Evolutionary conservation across 2,329 filamentous ascomycete species (phyloP), one percentile per base, ranked within the genome.

Genomic region (Penicillium psychrosexuale): DNA sequence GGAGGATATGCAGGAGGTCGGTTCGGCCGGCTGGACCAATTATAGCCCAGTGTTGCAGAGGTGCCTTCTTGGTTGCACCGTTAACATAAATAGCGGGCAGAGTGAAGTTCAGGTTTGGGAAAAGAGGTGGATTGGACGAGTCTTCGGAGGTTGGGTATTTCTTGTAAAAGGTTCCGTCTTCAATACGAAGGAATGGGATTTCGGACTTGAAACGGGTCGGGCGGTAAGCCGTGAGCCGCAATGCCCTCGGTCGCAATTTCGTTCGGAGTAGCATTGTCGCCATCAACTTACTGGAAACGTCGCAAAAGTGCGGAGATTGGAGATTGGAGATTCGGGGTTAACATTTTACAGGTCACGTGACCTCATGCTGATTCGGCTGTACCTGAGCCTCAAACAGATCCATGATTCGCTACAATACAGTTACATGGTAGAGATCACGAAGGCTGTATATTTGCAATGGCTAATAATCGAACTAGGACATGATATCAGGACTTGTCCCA

Each of bases 1-100:
- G 81, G 9, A 97, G 78, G 19, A 93, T 77, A 57, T 96, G 84
- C 3, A 97, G 80, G 53, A 99, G 86, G 0, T 88, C 88, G 0
- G 91, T 95, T 70, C 93, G 90, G 0, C 89, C 89, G 1, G 86
- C 83, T 0, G 90, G 85, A 0, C 91, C 91, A 27, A 97, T 80
- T 37, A 99, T 79, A 37, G 90, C 89, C 92, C 92, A 97, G 69
- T 90, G 84, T 62, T 88, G 82, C 13, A 75, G 57, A 8, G 59
- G 44, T 4, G 61, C 71, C 5, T 69, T 17, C 3, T 57, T 13
- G n/a, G 3, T 48, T 11, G 54, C 3, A 11, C 44, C 8, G 8
- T 3, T 2, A 31, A 27, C 1, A 2, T 3, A 17, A 33, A 22
- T 9, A 45, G 66, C 5, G 5, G 86, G 83, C 0, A 97, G 75